Evolutionary conservation across 2,329 filamentous ascomycete genomes (phyloP), one percentile per base, ranked within the genome.

Genomic region (Torrubiella hemipterigena): DNA sequence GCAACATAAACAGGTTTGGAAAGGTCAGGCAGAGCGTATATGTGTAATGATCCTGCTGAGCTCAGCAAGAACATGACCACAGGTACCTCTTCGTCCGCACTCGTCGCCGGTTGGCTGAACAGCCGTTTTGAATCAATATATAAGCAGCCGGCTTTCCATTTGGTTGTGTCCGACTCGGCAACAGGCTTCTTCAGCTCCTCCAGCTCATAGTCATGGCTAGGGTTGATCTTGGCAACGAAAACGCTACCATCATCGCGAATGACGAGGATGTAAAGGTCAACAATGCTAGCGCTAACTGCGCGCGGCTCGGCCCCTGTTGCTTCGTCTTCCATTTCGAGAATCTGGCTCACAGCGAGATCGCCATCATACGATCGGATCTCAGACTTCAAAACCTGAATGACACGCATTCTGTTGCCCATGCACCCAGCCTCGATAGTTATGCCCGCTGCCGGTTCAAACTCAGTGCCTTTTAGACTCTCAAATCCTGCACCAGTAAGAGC

Each of bases 331-430:
- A 96, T 85, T 1, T 87, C 85, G 30, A 95, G 69, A 33, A 98
- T 96, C 48, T 96, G 89, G 27, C 79, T 78, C 32, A 98, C 68
- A 9, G 81, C 83, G 36, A 98, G 71, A 52, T 93, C 79, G 55
- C 79, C 79, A 52, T 96, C 87, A 45, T 95, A 98, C 38, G 81
- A 89, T 36, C 89, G 73, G 16, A 96, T 75, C 48, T 96, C 89
- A 2, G 77, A 84, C 41, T 79, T 81, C 32, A 94, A 65, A 3
- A 94, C 79, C 49, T 96, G 91, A 12, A 96, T 78, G 20, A 96
- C 77, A 36, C 85, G 75, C 49, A 73, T 82, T 37, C 82, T 76
- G 31, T 73, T 73, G n/a, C 81, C 81, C 54, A 98, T 73, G 1
- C 80, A 81, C 12, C 83, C 84, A 13, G 91, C 81, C 43, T 93